Percentiles rank a stretch among this genome's conserved stretches.
These are phyloP conservation scores for Aspergillus spinulosporus DNA, from an alignment of 2,329 filamentous ascomycete species.

Conservation along the genomic window DNA sequence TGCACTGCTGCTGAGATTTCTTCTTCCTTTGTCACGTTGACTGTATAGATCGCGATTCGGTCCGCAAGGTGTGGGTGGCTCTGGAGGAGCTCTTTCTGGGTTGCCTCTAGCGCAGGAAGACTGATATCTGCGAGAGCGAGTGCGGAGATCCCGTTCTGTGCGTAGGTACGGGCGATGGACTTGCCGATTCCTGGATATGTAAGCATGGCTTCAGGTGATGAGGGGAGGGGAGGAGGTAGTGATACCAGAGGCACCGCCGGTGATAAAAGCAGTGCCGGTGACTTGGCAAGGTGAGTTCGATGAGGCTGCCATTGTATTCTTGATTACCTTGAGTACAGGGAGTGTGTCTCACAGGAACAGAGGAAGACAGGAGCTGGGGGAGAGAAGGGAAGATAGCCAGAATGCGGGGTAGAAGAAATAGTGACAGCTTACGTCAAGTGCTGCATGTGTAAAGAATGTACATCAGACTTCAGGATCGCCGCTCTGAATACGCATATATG, in stretches of 20 bases:
- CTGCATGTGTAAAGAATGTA: too few species aligned
- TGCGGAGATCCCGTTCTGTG: slow-evolving; percentile 47
- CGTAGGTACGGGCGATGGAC: slow-evolving; percentile 52
- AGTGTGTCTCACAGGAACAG: too few species aligned
- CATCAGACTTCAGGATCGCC: too few species aligned
- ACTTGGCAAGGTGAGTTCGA: slow-evolving; percentile 17
- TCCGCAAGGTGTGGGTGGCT: slow-evolving; percentile 40
- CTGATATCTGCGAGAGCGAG: slow-evolving; percentile 56
- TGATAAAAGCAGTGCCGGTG: slow-evolving; percentile 30
- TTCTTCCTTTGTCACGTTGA: slow-evolving; percentile 50
- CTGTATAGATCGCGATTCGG: slow-evolving; percentile 41
- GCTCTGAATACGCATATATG: too few species aligned
- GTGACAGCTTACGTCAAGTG: too few species aligned
- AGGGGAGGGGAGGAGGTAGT: not conserved
- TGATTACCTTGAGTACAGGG: too few species aligned
- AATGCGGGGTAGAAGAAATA: too few species aligned
- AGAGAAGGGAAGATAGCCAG: too few species aligned
- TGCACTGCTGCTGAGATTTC: slow-evolving; percentile 49
- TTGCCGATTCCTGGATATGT: slow-evolving; percentile 51
- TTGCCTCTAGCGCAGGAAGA: slow-evolving; percentile 36
- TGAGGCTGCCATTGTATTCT: not conserved
- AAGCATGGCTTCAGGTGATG: not conserved
- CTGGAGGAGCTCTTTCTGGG: slow-evolving; percentile 31
- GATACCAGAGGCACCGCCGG: slow-evolving; percentile 27
- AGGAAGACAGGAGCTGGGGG: too few species aligned